Evolutionary conservation across 345 rosid species (phyloP).

Genomic region (Moricandia arvensis): DNA sequence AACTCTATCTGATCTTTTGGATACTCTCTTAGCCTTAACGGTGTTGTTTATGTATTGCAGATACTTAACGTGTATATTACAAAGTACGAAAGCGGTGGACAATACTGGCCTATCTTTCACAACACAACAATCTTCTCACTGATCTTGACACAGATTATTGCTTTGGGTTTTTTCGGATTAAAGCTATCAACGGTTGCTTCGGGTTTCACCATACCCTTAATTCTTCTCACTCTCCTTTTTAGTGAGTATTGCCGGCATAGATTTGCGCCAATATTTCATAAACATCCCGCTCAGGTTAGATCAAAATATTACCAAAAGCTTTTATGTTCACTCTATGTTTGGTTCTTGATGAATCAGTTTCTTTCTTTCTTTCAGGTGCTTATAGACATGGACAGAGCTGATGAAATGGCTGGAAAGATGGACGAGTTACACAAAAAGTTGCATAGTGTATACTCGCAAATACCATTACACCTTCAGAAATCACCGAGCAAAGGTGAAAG

Average conservation of each 20-base stretch:
- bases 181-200: slow-evolving; percentile 69
- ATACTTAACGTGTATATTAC: slow-evolving; percentile 70
- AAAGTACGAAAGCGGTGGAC: slow-evolving; percentile 81
- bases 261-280: slow-evolving; percentile 60
- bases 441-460: slow-evolving; percentile 62
- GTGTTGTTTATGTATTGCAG: slow-evolving; percentile 44
- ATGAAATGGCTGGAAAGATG: slow-evolving; percentile 55
- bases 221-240: slow-evolving; percentile 70
- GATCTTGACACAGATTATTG: slow-evolving; percentile 77
- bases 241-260: slow-evolving; percentile 80
- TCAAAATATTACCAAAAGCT: background rate
- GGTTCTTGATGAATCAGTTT: slow-evolving; percentile 21
- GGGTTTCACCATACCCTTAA: slow-evolving; percentile 69
- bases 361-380: slow-evolving; percentile 51
- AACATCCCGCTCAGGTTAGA: slow-evolving; percentile 64
- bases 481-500: slow-evolving; percentile 19
- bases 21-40: background rate
- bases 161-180: slow-evolving; percentile 78
- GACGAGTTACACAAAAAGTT: slow-evolving; percentile 54
- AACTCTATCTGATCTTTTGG: background rate
- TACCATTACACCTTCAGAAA: slow-evolving; percentile 40
- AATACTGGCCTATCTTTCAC: slow-evolving; percentile 80
- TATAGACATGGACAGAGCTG: slow-evolving; percentile 79
- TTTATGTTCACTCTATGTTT: background rate
- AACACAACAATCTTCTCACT: slow-evolving; percentile 77